Evolutionary conservation across 306 rosid species (phyloP), one percentile per base, ranked within the genome.

Genomic region (Cercis canadensis): DNA sequence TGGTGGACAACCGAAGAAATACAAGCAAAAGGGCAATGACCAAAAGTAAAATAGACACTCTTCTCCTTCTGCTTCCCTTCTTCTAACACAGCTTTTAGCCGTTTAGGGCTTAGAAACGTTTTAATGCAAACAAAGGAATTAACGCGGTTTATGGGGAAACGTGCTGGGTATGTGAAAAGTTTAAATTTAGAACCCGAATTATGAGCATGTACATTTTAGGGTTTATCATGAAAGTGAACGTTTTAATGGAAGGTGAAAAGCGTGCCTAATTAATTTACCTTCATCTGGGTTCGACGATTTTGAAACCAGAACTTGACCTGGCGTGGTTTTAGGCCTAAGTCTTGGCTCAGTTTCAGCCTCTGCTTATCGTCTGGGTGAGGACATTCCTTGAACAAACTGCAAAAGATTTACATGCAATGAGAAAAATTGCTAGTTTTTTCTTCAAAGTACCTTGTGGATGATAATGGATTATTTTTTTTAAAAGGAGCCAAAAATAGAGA

Each of bases 331-430:
- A 94, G 87, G 5, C 95, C 91, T 0, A 90, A 77, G 0, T 94
- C 98, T 63, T 86, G 90, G 72, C 97, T 90, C 40, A 94, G 86
- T 60, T 82, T 94, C 69, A 76, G 33, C 86, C 97, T 86, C 43
- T 94, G 98, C 84, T 94, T 94, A 73, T 93, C 98, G 72, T 93
- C 98, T 37, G 98, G 98, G 88, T 93, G 98, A 13, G 96, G 98
- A 70, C 94, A 94, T 79, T 94, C 96, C 88, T 89, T 94, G 40
- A 94, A 94, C 83, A 90, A 76, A 37, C 98, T 93, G 84, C 29
- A 50, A 67, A n/a, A 7, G 43, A 24, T 17, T 24, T 7, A 40
- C 64, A 69, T 47, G 49, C 57, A 43, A 43, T 18, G 11, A 7
- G 43, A 8, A 37, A 37, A 37, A 5, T 6, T 0, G 43, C 43